Evolutionary conservation across 495 filamentous ascomycete genomes (phyloP).

Genomic region (Chaetomium tenue): DNA sequence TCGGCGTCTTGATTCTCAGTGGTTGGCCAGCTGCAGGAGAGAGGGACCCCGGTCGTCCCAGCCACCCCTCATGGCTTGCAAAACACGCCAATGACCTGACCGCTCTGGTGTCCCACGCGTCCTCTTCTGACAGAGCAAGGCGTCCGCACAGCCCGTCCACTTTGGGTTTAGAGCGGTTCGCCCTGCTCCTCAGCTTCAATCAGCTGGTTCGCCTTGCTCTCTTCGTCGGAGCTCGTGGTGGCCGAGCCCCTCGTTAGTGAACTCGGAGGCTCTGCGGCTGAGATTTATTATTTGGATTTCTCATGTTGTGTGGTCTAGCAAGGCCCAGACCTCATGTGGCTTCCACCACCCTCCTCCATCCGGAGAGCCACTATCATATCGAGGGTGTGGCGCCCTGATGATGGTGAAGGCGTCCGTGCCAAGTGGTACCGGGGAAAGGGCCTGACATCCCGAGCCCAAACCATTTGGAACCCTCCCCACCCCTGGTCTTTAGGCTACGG

Average conservation of each 20-base stretch:
- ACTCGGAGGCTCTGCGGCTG: background rate
- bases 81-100: conserved; percentile 1
- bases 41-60: conserved; percentile 8
- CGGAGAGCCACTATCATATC: background rate
- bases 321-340: background rate
- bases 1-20: conserved; percentile 6
- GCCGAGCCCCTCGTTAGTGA: background rate
- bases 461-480: background rate
- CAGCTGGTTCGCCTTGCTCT: conserved; percentile 26
- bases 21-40: background rate
- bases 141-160: conserved; percentile 11
- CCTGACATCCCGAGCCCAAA: background rate
- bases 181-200: conserved; percentile 29
- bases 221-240: background rate
- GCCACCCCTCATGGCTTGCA: conserved; percentile 14
- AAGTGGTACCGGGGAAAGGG: background rate
- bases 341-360: background rate
- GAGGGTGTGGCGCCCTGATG: background rate
- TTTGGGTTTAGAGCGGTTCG: conserved; percentile 21
- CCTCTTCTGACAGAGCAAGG: background rate
- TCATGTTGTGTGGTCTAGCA: background rate
- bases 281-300: background rate
- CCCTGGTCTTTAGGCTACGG: conserved; percentile 12
- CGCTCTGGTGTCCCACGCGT: conserved; percentile 15
- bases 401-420: conserved; percentile 13